Conservation (phyloP, 2,329 filamentous ascomycete genomes). For the Xylaria sp. region DNA sequence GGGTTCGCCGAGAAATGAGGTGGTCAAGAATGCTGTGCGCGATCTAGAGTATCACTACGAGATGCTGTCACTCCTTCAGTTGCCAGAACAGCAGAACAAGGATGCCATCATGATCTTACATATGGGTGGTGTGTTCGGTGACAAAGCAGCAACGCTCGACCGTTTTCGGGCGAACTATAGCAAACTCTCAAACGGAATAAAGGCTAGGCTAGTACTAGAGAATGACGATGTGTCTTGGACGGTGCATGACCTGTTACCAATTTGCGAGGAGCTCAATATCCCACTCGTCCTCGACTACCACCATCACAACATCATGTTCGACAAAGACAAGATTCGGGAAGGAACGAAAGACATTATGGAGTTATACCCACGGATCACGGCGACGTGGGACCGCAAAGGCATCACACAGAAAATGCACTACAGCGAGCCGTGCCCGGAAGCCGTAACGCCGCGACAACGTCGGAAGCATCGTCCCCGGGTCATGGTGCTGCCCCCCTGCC, state of each 20-base stretch:
- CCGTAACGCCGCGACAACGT: constrained; percentile 79
- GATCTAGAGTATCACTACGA: constrained; percentile 92
- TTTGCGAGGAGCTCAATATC: constrained; percentile 95
- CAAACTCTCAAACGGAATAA: constrained; percentile 73
- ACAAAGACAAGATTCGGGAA: constrained; percentile 76
- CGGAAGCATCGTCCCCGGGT: constrained; percentile 88
- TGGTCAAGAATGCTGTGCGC: constrained; percentile 79
- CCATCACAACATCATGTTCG: constrained; percentile 94
- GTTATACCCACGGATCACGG: constrained; percentile 79
- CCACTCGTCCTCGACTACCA: constrained; percentile 93
- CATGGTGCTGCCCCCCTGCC: constrained; percentile 81
- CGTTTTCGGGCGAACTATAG: constrained; percentile 82
- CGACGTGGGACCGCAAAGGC: constrained; percentile 83
- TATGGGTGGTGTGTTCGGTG: constrained; percentile 90
- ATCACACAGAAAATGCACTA: constrained; percentile 99
- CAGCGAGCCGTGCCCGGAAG: constrained; percentile 80
- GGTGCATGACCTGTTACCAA: constrained; percentile 88
- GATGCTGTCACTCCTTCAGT: constrained; percentile 77
- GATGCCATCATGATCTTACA: constrained; percentile 96
- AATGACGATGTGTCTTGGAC: constrained; percentile 95
- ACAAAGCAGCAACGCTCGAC: constrained; percentile 80
- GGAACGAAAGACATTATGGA: constrained; percentile 82
- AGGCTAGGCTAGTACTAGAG: constrained; percentile 85
- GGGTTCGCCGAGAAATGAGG: constrained; percentile 80
- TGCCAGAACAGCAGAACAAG: constrained; percentile 80